Evolutionary conservation across 352 stramenopile genomes (phyloP).

Genomic region (Elongisporangium undulatum): DNA sequence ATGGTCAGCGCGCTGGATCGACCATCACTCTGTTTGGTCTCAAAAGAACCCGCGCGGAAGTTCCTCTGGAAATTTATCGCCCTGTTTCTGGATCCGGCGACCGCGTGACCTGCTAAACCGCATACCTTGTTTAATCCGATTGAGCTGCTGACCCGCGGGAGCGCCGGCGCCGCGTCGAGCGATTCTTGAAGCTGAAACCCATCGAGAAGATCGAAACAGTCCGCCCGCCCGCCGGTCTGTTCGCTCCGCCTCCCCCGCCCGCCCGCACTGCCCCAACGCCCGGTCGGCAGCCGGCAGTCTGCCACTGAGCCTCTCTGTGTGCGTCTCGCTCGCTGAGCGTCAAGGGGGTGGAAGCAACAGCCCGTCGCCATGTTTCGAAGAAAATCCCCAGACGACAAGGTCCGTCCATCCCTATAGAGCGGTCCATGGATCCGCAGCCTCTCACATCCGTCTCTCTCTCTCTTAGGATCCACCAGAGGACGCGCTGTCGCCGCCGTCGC

Average conservation of each 20-base stretch:
- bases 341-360: neutral
- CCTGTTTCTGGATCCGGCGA: neutral
- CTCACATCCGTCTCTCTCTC: neutral
- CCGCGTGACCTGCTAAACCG: neutral
- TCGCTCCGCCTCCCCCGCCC: neutral
- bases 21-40: neutral
- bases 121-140: neutral
- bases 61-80: neutral
- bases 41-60: neutral
- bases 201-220: neutral
- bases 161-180: too few species aligned
- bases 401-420: neutral
- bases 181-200: neutral
- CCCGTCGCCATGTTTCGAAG: neutral
- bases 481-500: conserved; percentile 41
- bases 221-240: neutral
- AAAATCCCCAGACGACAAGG: neutral
- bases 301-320: neutral
- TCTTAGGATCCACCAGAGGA: conserved; percentile 39
- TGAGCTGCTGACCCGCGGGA: neutral
- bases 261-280: neutral
- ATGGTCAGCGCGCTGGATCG: too few species aligned
- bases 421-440: neutral
- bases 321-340: neutral
- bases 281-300: neutral